Evolutionary conservation across 2,329 filamentous ascomycete genomes (phyloP).

Genomic region (Aspergillus felis): DNA sequence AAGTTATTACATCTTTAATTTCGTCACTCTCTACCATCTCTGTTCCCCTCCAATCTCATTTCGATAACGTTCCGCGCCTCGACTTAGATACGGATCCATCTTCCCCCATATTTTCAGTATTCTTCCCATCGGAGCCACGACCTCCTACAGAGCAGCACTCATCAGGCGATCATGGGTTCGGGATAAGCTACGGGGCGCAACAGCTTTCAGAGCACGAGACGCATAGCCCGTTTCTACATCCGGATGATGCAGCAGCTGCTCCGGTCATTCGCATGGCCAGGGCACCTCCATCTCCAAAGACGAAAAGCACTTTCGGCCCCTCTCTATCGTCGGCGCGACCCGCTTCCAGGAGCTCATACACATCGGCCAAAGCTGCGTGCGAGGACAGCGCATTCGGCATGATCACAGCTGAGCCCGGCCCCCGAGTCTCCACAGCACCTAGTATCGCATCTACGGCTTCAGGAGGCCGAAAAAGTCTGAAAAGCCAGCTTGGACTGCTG

Average conservation of each 20-base stretch:
- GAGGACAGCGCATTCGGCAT: constrained; percentile 38
- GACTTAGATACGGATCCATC: constrained; percentile 39
- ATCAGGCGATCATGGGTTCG: constrained; percentile 48
- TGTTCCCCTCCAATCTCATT: constrained; percentile 64
- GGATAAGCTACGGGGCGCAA: constrained; percentile 70
- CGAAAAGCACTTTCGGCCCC: constrained; percentile 51
- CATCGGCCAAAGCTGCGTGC: constrained; percentile 28
- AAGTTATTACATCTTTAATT: constrained; percentile 57
- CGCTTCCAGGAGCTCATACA: constrained; percentile 35
- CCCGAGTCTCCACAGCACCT: constrained; percentile 33
- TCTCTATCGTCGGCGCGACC: constrained; percentile 28
- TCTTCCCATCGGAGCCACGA: constrained; percentile 19
- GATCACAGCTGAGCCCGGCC: constrained; percentile 38
- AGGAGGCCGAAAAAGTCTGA: constrained; percentile 36
- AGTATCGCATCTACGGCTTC: constrained; percentile 41
- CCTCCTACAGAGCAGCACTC: constrained; percentile 25
- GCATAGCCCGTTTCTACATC: constrained; percentile 48
- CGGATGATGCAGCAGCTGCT: constrained; percentile 57
- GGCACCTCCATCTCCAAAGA: constrained; percentile 70
- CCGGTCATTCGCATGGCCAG: constrained; percentile 80
- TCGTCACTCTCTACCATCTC: constrained; percentile 58
- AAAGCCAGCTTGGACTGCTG: constrained; percentile 30
- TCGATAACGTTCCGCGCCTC: constrained; percentile 54
- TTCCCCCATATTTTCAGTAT: constrained; percentile 28
- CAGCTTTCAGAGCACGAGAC: constrained; percentile 50